Base-by-base conservation (phyloP, 257 asterid species). In the Solanum paucissectum region DNA sequence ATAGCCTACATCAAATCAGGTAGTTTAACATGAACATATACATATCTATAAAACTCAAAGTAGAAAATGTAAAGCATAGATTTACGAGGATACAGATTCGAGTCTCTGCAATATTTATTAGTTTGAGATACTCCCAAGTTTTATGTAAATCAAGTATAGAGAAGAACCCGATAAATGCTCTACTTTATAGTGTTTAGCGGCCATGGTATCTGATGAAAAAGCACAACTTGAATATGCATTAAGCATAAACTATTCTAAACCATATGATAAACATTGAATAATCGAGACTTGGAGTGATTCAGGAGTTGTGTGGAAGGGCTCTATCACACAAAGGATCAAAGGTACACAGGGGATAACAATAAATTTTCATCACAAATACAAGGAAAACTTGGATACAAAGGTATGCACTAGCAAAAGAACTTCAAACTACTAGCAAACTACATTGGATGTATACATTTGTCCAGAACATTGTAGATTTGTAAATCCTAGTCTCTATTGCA, bases 1-100 rank as follows among this genome's bases (percentile, higher is more conserved):
- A 88, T 42, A 73, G 91, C 93, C 92, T 91, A 37, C 37, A 88
- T 9, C 3, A 29, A 44, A 46, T 46, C 23, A 6, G 34, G 83
- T 6, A 23, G n/a, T 25, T 77, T 42, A 77, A 42, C 64, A 77
- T 77, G 62, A 42, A 42, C 64, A 13, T 76, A 10, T 64, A n/a
- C 33, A 64, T 27, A 42, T 7, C 25, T 25, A 13, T 42, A 77
- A n/a, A 7, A 7, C 84, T 77, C 25, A 42, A 42, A 8, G 32
- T 9, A 77, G 84, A 16, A 77, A 9, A 77, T 14, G 11, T 25
- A 77, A 77, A 14, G 1, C 84, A 77, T 42, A 77, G 14, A 42
- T 21, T 23, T 12, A 76, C 1, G 7, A 40, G 83, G 36, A 76
- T 49, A n/a, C 12, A 7, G 11, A 12, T 38, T 76, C 0, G 13